These are phyloP conservation scores for Leccinum obscurum DNA, from an alignment of 768 basidiomycete species.

Conservation along the genomic window DNA sequence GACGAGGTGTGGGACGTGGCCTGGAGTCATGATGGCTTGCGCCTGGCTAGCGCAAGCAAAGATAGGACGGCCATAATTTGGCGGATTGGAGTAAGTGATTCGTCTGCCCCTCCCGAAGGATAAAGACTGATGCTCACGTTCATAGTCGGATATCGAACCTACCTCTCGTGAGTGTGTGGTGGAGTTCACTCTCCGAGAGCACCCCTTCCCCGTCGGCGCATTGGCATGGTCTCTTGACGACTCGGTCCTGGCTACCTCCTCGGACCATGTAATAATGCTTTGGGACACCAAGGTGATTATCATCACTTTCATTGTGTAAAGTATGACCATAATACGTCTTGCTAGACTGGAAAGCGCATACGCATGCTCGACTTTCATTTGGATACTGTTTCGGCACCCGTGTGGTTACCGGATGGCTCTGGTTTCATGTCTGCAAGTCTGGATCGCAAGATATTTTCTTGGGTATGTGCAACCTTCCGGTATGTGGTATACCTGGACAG, in stretches of 20 bases:
- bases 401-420: constrained; percentile 85
- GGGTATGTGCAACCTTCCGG: constrained; percentile 52
- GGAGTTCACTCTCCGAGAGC: constrained; percentile 67
- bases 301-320: constrained; percentile 1
- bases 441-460: constrained; percentile 80
- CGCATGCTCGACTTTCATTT: constrained; percentile 67
- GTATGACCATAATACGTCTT: constrained; percentile 13
- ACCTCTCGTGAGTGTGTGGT: constrained; percentile 59
- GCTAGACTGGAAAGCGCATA: constrained; percentile 72
- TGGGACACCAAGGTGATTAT: constrained; percentile 84
- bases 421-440: constrained; percentile 90
- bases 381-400: constrained; percentile 83
- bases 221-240: constrained; percentile 95
- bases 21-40: constrained; percentile 89
- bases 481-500: neutral
- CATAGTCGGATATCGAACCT: constrained; percentile 47
- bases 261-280: constrained; percentile 80
- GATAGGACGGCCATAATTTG: constrained; percentile 91
- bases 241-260: constrained; percentile 74
- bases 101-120: constrained; percentile 1
- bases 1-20: constrained; percentile 97
- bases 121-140: constrained; percentile 6
- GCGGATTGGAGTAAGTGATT: constrained; percentile 68
- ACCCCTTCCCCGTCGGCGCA: constrained; percentile 74
- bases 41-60: constrained; percentile 84